Evolutionary conservation across 2,329 filamentous ascomycete species (phyloP).

Genomic region (Teratosphaeria nubilosa): DNA sequence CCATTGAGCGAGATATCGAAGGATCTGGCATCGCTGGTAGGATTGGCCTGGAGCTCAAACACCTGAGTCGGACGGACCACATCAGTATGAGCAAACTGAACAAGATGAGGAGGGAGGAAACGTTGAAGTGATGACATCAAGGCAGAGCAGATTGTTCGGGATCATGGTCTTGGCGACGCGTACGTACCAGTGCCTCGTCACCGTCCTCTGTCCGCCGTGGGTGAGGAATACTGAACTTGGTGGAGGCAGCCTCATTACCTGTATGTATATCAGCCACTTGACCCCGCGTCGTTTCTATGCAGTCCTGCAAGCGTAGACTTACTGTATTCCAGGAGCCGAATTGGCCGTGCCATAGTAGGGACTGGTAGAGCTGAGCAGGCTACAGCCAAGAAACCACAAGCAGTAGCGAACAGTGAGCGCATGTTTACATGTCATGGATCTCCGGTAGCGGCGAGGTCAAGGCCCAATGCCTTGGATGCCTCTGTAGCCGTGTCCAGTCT

Average conservation of each 20-base stretch:
- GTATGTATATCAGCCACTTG: not conserved
- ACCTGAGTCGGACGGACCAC: conserved; percentile 22
- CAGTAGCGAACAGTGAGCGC: conserved; percentile 18
- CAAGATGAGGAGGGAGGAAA: conserved; percentile 3
- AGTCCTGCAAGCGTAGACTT: not conserved
- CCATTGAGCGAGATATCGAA: conserved; percentile 36
- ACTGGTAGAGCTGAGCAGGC: not conserved
- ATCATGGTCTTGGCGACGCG: conserved; percentile 19
- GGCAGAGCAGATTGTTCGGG: not conserved
- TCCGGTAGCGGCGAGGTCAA: not conserved
- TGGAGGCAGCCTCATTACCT: conserved; percentile 22
- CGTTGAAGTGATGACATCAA: not conserved
- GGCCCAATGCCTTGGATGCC: not conserved
- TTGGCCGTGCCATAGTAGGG: conserved; percentile 2
- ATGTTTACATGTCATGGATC: conserved; percentile 5
- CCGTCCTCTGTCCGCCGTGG: conserved; percentile 8
- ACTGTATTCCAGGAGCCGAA: conserved; percentile 13
- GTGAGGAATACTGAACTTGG: conserved; percentile 32
- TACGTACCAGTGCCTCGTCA: conserved; percentile 31
- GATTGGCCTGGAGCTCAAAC: conserved; percentile 32
- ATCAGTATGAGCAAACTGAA: conserved; percentile 31
- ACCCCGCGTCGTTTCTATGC: not conserved
- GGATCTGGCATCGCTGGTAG: conserved; percentile 25
- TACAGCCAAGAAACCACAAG: conserved; percentile 10
- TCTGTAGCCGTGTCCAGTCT: not conserved